Percentiles rank a stretch among this genome's conserved stretches.
Conservation (phyloP, 2,329 filamentous ascomycete genomes). For the Ceratocystis lukuohia region DNA sequence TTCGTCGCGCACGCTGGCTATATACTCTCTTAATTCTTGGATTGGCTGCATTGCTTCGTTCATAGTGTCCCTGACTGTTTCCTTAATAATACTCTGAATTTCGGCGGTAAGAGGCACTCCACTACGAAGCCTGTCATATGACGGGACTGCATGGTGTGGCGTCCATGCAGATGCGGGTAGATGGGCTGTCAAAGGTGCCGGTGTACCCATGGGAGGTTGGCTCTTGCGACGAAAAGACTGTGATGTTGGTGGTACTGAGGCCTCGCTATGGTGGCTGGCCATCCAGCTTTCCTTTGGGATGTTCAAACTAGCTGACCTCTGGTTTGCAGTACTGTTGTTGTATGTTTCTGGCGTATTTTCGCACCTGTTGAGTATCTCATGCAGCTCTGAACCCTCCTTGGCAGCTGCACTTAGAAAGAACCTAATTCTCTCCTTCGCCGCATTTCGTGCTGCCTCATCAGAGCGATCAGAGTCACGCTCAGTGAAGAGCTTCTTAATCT, state of each 20-base stretch:
- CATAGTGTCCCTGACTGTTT: background rate
- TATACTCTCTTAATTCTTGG: background rate
- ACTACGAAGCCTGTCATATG: background rate
- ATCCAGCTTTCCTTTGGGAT: background rate
- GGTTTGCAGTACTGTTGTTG: background rate
- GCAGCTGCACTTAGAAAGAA: conserved; percentile 24
- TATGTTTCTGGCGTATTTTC: background rate
- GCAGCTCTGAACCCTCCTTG: conserved; percentile 21
- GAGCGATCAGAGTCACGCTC: conserved; percentile 26
- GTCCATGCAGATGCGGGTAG: background rate
- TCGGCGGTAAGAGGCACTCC: background rate
- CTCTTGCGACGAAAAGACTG: background rate
- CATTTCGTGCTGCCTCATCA: conserved; percentile 21
- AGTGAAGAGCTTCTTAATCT: conserved; percentile 27
- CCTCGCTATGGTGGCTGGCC: background rate
- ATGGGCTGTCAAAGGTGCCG: background rate
- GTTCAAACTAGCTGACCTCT: background rate
- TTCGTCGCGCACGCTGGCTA: background rate
- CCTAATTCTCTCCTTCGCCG: conserved; percentile 23
- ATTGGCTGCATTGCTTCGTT: conserved; percentile 6
- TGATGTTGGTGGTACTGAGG: background rate
- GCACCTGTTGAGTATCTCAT: conserved; percentile 11
- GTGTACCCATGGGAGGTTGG: background rate
- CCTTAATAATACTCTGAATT: background rate
- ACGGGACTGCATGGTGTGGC: background rate